Percentiles rank a stretch among this genome's conserved stretches.
Evolutionary conservation across 768 basidiomycete species (phyloP).

Genomic region (Lanmaoa pseudosensibilis): DNA sequence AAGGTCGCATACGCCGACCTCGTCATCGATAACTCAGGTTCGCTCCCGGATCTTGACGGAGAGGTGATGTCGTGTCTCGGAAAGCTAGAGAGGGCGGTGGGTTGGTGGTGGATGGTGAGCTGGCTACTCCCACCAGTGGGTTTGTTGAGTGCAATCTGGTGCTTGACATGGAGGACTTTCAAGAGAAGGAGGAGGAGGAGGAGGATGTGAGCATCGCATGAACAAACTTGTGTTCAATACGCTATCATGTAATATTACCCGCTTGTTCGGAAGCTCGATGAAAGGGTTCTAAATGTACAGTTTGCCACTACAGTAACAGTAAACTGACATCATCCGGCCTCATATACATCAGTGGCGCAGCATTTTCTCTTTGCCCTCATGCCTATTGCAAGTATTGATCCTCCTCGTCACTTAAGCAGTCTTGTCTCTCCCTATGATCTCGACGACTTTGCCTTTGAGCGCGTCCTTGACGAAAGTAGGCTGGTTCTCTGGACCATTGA

Average conservation of each 20-base stretch:
- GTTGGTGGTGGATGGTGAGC: conserved; percentile 60
- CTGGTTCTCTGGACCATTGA: neutral
- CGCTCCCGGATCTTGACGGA: conserved; percentile 62
- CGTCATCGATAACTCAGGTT: conserved; percentile 88
- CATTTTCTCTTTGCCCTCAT: too few species aligned
- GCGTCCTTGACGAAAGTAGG: conserved; percentile 52
- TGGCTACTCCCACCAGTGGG: conserved; percentile 61
- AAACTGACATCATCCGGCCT: too few species aligned
- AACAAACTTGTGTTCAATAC: too few species aligned
- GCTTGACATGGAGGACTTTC: conserved; percentile 37
- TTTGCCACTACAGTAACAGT: too few species aligned
- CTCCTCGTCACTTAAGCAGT: neutral
- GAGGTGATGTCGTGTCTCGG: conserved; percentile 41
- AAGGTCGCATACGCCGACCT: conserved; percentile 86
- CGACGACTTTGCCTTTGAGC: conserved; percentile 48
- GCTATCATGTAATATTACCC: too few species aligned
- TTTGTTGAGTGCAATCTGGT: conserved; percentile 46
- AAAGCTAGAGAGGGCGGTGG: conserved; percentile 44
- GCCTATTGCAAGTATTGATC: neutral
- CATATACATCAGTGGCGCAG: too few species aligned
- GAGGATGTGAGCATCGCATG: neutral
- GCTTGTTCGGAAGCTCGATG: too few species aligned
- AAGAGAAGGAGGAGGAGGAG: conserved; percentile 19
- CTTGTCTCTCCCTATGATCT: conserved; percentile 28
- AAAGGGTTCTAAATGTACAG: too few species aligned